These are phyloP conservation scores for Pleurotus tuoliensis DNA, from an alignment of 768 basidiomycete species.

Conservation along the genomic window DNA sequence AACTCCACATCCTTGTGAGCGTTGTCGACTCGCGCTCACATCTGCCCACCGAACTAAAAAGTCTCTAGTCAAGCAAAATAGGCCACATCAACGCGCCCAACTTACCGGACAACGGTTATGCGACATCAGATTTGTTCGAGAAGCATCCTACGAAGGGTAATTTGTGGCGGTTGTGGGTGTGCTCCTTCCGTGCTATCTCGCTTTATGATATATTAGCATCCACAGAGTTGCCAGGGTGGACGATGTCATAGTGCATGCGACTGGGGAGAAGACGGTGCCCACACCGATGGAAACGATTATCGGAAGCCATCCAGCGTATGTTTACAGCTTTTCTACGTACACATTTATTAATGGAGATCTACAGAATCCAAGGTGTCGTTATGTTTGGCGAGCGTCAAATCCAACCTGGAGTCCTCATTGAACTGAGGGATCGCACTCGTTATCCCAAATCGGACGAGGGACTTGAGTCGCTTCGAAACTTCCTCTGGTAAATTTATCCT, in stretches of 20 bases:
- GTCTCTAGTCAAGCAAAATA: constrained; percentile 13
- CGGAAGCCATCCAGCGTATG: constrained; percentile 21
- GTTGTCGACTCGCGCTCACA: background rate
- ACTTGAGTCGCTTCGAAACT: constrained; percentile 27
- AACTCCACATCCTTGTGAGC: constrained; percentile 26
- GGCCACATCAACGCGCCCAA: constrained; percentile 22
- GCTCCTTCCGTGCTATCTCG: constrained; percentile 2
- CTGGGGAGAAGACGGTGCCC: constrained; percentile 27
- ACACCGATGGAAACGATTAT: constrained; percentile 24
- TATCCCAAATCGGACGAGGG: constrained; percentile 19
- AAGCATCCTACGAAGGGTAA: constrained; percentile 37
- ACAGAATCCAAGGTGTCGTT: constrained; percentile 26
- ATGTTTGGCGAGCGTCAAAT: constrained; percentile 42
- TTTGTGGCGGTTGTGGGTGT: constrained; percentile 36
- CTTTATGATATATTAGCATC: background rate
- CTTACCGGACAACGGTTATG: constrained; percentile 32
- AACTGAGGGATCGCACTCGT: constrained; percentile 21
- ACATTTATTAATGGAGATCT: constrained; percentile 5
- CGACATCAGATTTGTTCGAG: constrained; percentile 38
- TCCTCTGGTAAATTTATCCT: constrained; percentile 31
- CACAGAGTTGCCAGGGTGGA: constrained; percentile 33
- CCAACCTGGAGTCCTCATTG: constrained; percentile 30
- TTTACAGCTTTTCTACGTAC: background rate
- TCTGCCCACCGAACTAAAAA: background rate
- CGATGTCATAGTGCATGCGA: constrained; percentile 22